Evolutionary conservation across 1,139 yeast species (phyloP).

Genomic region (Blastobotrys arbuscula): DNA sequence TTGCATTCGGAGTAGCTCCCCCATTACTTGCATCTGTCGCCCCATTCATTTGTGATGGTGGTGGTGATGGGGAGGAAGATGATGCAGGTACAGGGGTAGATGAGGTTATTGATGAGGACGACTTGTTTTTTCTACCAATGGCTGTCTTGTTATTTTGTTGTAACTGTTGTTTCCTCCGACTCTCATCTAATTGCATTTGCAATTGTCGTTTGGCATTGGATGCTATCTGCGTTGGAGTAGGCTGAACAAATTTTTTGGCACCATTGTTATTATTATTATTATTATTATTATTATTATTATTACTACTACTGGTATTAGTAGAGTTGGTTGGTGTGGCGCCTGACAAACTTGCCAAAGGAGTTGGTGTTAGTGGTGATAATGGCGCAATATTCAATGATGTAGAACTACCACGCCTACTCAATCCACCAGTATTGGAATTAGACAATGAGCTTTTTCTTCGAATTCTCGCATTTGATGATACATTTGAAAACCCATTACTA

Average conservation of each 20-base stretch:
- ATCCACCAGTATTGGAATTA: neutral
- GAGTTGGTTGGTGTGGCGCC: neutral
- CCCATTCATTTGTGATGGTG: neutral
- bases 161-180: neutral
- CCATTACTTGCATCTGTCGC: neutral
- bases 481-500: neutral
- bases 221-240: conserved; percentile 9
- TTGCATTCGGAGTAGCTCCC: neutral
- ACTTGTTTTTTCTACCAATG: neutral
- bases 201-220: conserved; percentile 7
- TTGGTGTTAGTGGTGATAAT: neutral
- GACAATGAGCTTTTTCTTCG: neutral
- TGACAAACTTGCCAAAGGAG: neutral
- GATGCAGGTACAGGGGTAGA: neutral
- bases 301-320: neutral
- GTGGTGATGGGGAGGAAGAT: neutral
- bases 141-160: neutral
- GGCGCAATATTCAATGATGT: neutral
- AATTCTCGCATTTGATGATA: neutral
- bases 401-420: conserved; percentile 9
- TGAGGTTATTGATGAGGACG: neutral
- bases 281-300: neutral
- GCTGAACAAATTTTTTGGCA: conserved; percentile 8
- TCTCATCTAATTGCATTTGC: conserved; percentile 7
- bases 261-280: neutral